Conservation (phyloP, 2,329 filamentous ascomycete species). For the Beauveria medogensis region DNA sequence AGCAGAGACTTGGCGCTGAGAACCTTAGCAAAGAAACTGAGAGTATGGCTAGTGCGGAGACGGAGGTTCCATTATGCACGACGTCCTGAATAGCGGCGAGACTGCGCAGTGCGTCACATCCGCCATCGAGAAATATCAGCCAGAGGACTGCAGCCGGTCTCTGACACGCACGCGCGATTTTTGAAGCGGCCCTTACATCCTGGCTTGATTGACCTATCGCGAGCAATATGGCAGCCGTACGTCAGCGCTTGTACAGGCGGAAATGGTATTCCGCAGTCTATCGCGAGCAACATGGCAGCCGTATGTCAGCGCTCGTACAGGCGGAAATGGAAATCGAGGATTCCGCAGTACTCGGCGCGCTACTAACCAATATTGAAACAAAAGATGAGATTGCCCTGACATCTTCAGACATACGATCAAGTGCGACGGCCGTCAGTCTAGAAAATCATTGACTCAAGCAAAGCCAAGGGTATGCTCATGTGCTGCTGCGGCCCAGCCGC, state of each 20-base stretch:
- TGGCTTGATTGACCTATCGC: conserved; percentile 1
- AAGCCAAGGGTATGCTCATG: neutral
- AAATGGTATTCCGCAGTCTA: conserved; percentile 17
- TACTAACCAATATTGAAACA: neutral
- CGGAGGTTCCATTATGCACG: neutral
- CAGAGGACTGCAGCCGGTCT: neutral
- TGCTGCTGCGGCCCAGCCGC: neutral
- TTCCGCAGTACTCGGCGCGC: conserved; percentile 15
- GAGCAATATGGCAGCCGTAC: neutral
- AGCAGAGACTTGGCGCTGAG: neutral
- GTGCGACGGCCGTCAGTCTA: conserved; percentile 8
- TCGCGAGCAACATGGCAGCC: conserved; percentile 3
- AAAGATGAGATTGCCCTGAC: conserved; percentile 11
- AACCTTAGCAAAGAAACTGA: neutral
- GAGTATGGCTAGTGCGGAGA: conserved; percentile 6
- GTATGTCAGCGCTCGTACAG: neutral
- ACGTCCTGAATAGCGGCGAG: conserved; percentile 2
- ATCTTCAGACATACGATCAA: conserved; percentile 14
- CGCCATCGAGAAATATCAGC: neutral
- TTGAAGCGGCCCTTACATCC: neutral
- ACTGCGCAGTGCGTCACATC: neutral
- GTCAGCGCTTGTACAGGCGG: neutral
- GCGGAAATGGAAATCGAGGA: conserved; percentile 18
- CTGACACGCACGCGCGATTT: neutral
- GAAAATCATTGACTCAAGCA: conserved; percentile 10